Evolutionary conservation across 1,284 basidiomycete species (phyloP), one percentile per base, ranked within the genome.

Genomic region (Neonothopanus nambi): DNA sequence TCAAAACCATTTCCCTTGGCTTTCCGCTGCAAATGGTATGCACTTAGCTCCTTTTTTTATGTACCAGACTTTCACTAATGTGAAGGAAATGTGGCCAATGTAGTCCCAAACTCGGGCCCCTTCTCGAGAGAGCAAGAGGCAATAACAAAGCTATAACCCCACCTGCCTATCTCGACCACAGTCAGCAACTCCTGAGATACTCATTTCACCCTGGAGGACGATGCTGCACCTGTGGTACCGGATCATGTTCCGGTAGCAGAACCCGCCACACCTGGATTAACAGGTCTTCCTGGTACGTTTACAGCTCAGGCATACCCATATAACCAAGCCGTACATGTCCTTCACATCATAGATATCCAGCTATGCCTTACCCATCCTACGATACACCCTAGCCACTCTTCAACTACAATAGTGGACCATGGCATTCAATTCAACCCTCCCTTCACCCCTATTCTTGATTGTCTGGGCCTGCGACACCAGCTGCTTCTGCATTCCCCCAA

Each of bases 211-310:
- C 26, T 47, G 13, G 7, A n/a, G 30, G 28, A n/a, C 37, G 13
- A 21, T 8, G 8, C 43, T 30, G 9, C 12, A 1, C 33, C 37
- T n/a, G 28, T 24, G 17, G 17, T 30, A 15, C 23, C 44, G 12
- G 44, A 52, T 52, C 51, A 43, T 17, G 30, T 52, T 9, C 51
- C 51, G n/a, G 20, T 52, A 12, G 36, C 35, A 20, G 51, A 47
- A 11, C 5, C 40, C 3, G 21, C 40, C n/a, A 18, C 21, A 21
- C 5, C 18, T 21, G 20, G 26, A 21, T 12, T 12, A 6, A 18
- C 30, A 28, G 39, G 18, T 8, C 24, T 5, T 5, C 13, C 45
- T 7, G 18, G 23, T 11, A 20, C 35, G n/a, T 28, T 45, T 13
- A 11, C 28, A 9, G 21, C 47, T 7, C 47, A 45, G 51, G 35